Conservation (phyloP, 2,329 filamentous ascomycete species). For the Aspergillus pseudotamarii region DNA sequence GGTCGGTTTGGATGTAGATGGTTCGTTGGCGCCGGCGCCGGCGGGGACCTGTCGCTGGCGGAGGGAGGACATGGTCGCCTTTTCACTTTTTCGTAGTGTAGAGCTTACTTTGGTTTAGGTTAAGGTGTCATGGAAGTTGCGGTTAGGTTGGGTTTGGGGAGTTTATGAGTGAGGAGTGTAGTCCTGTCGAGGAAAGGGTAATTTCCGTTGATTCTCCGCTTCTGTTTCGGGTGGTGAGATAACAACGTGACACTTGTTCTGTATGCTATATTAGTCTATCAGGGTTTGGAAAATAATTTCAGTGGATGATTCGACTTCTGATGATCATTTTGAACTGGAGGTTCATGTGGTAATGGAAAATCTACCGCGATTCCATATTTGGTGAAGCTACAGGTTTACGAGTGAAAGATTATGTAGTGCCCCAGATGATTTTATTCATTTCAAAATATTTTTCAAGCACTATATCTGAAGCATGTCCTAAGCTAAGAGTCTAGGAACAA, state of each 20-base stretch:
- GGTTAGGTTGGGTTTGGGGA: not conserved
- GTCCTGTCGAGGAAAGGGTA: not conserved
- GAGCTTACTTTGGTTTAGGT: not conserved
- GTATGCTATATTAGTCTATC: not conserved
- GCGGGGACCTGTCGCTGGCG: conserved; percentile 32
- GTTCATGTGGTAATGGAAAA: no score
- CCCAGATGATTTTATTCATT: not conserved
- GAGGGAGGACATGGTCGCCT: conserved; percentile 31
- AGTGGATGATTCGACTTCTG: not conserved
- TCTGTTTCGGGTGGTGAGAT: not conserved
- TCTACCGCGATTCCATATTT: not conserved
- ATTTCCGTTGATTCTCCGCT: not conserved
- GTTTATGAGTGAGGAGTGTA: not conserved
- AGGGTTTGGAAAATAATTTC: not conserved
- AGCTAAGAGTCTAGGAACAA: not conserved
- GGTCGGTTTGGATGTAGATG: conserved; percentile 6
- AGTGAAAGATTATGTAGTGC: not conserved
- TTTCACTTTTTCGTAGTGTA: not conserved
- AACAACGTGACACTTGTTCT: not conserved
- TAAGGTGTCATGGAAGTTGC: no score
- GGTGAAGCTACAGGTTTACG: not conserved
- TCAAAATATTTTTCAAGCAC: not conserved
- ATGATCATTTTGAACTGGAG: not conserved
- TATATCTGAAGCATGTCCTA: not conserved
- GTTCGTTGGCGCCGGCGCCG: not conserved